Percentiles rank a stretch among this genome's conserved stretches.
phyloP scores from a whole-genome alignment of 306 rosid genomes.

The Lablab purpureus region DNA sequence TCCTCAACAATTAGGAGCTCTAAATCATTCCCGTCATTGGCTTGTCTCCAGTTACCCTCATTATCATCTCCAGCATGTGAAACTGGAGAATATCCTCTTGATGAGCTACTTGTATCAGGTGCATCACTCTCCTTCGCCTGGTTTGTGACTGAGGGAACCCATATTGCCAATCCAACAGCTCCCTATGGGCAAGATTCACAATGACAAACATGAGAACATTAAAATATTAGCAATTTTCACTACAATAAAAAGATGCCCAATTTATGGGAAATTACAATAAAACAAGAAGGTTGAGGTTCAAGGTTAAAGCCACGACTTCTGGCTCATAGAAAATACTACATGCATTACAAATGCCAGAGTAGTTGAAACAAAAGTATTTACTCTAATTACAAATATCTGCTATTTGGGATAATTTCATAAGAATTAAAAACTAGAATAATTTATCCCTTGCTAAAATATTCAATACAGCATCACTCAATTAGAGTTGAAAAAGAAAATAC shows the following conservation, averaged over 20 bases:
- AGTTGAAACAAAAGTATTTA: slow-evolving; percentile 30
- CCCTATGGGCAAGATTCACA: slow-evolving; percentile 63
- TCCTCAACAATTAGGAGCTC: slow-evolving; percentile 70
- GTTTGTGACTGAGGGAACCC: slow-evolving; percentile 98
- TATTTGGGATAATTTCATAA: slow-evolving; percentile 6
- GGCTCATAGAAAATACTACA: slow-evolving; percentile 8
- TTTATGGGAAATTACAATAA: slow-evolving; percentile 22
- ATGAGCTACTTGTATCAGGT: slow-evolving; percentile 59
- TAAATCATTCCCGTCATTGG: slow-evolving; percentile 56
- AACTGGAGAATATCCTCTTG: slow-evolving; percentile 76
- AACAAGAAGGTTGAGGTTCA: slow-evolving; percentile 37
- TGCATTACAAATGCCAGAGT: slow-evolving; percentile 33
- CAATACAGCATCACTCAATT: neutral
- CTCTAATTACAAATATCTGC: slow-evolving; percentile 8
- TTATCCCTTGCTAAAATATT: neutral
- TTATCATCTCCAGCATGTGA: slow-evolving; percentile 62
- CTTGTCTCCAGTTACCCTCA: slow-evolving; percentile 55
- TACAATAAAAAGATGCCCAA: slow-evolving; percentile 1
- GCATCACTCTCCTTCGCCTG: slow-evolving; percentile 72
- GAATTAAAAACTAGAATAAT: neutral
- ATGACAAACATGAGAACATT: slow-evolving; percentile 11
- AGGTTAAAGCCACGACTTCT: slow-evolving; percentile 36
- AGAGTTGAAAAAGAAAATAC: neutral
- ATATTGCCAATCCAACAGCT: slow-evolving; percentile 99
- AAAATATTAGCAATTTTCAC: slow-evolving; percentile 25